Evolutionary conservation across 192 early-diverging fungal genomes (phyloP).

Genomic region (Lunasporangiospora selenospora): DNA sequence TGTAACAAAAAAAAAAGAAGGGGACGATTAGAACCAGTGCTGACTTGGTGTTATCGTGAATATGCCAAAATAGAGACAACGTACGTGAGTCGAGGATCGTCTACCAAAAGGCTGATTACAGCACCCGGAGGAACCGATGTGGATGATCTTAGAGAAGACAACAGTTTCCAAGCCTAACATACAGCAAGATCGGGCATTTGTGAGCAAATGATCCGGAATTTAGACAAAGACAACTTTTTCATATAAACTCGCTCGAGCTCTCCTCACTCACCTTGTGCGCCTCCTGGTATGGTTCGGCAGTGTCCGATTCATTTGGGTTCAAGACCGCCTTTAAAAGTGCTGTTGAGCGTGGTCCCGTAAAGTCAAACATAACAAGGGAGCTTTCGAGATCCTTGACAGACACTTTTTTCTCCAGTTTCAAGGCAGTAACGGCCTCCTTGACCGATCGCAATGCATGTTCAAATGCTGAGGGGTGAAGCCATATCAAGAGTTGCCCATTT

Average conservation of each 20-base stretch:
- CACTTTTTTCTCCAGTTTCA: conserved; percentile 7
- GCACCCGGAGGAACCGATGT: conserved; percentile 80
- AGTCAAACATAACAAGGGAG: conserved; percentile 79
- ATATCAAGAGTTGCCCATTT: conserved; percentile 72
- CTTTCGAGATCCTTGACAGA: conserved; percentile 55
- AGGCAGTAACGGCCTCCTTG: conserved; percentile 18
- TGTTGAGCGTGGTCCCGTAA: conserved; percentile 87
- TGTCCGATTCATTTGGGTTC: conserved; percentile 26
- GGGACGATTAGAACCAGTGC: neutral
- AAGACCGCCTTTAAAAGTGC: conserved; percentile 76
- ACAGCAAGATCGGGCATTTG: too few species aligned
- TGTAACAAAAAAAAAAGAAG: conserved; percentile 15
- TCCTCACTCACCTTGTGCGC: conserved; percentile 48
- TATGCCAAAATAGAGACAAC: neutral
- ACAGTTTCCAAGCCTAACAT: conserved; percentile 53
- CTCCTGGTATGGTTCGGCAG: conserved; percentile 15
- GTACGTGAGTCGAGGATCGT: conserved; percentile 86
- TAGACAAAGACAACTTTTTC: neutral
- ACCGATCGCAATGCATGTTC: conserved; percentile 50
- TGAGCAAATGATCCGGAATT: too few species aligned
- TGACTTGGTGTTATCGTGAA: neutral
- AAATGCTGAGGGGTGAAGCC: conserved; percentile 78
- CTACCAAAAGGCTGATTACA: conserved; percentile 77
- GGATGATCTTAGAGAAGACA: conserved; percentile 64
- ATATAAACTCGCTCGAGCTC: neutral